Base-by-base conservation (phyloP, 768 basidiomycete species). In the Naganishia friedmannii region DNA sequence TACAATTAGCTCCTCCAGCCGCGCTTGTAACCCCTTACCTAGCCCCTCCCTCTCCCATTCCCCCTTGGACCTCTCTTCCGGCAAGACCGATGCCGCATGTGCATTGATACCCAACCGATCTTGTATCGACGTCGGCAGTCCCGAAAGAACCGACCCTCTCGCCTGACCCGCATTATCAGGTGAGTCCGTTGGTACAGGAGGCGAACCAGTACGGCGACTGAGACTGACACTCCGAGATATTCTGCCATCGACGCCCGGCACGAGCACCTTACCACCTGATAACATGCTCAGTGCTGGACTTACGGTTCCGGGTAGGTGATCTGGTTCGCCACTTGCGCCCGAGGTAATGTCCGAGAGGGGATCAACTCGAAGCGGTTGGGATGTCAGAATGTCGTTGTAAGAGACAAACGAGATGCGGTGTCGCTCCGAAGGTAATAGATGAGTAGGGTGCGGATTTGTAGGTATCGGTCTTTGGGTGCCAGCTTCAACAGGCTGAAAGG, bases 361-460 rank as follows among this genome's bases (percentile, higher is more conserved):
- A 51, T 88, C 85, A 15, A 87, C 87, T 12, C 88, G 85, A 0
- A 88, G 83, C 0, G 93, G 93, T 0, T 90, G 87, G 0, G 88
- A 89, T 0, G 89, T 83, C 51, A 94, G 86, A 2, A 94, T 85
- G 79, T 94, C 92, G 31, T 88, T 86, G 80, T 93, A 93, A 3
- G 91, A 90, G 82, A 94, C 86, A 84, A 93, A 95, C 0, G 91
- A 93, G 66, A 80, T 78, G 19, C 79, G 78, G 32, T 76, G 75
- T 48, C 70, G 72, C 48, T 71, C 70, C 69, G 56, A 69, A 67
- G 13, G 73, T 71, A 15, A 72, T 58, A 68, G 57, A 37, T 31
- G 56, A 2, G 39, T 12, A 10, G 60, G 46, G 23, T 39, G 60
- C 23, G 42, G n/a, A 46, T 63, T 7, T 17, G 60, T n/a, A n/a